Conservation (phyloP, 768 basidiomycete genomes). For the Peribolospora baueri region DNA sequence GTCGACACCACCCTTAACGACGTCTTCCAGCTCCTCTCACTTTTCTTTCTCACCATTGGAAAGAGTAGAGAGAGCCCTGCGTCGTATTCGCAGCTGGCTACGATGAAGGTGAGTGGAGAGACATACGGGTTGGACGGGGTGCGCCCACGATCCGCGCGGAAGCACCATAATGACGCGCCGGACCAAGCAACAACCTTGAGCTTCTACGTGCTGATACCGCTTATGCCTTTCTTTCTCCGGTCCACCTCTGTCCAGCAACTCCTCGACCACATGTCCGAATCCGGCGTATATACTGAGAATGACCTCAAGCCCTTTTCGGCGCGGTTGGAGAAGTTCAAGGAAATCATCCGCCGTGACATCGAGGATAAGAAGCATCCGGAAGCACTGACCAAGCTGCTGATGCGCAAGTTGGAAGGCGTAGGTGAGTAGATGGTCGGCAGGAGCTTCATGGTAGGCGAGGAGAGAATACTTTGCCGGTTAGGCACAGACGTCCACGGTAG, state of each 20-base stretch:
- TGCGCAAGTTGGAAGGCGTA: constrained; percentile 72
- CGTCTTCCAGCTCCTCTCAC: constrained; percentile 69
- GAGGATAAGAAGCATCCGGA: constrained; percentile 56
- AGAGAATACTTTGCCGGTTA: background rate
- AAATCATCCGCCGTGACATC: constrained; percentile 61
- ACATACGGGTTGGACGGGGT: too few species aligned
- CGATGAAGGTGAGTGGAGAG: constrained; percentile 30
- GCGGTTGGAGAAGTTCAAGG: constrained; percentile 54
- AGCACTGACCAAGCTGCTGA: constrained; percentile 66
- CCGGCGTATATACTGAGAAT: constrained; percentile 71
- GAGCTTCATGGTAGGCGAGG: background rate
- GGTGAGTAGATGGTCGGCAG: constrained; percentile 30
- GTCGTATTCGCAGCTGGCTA: constrained; percentile 84
- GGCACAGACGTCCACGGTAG: background rate
- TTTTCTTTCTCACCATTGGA: constrained; percentile 95
- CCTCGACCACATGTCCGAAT: constrained; percentile 62
- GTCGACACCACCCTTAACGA: constrained; percentile 87
- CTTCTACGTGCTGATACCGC: background rate
- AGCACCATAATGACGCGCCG: too few species aligned
- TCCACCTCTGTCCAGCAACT: constrained; percentile 42
- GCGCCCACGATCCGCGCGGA: too few species aligned
- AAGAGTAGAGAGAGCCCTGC: constrained; percentile 85
- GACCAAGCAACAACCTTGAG: too few species aligned
- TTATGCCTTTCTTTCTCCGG: background rate
- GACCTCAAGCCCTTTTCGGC: constrained; percentile 71